Evolutionary conservation across 306 rosid genomes (phyloP).

Genomic region (Castanea mollissima): DNA sequence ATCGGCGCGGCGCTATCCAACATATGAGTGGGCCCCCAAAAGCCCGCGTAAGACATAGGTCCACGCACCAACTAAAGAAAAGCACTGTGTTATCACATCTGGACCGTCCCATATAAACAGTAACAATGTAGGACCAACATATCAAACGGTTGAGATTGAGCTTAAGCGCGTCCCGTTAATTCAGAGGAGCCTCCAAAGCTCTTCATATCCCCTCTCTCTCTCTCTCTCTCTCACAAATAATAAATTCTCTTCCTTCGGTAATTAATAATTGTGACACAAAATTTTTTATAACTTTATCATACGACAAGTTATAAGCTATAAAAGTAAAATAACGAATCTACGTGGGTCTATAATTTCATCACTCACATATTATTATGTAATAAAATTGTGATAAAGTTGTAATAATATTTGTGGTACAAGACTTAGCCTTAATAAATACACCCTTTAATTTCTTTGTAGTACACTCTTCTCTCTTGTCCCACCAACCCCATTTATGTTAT

Average conservation of each 20-base stretch:
- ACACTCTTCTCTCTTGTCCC: background rate
- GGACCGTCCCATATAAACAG: background rate
- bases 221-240: background rate
- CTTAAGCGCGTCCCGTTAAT: background rate
- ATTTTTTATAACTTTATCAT: rapidly evolving
- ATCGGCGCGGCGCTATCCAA: background rate
- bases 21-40: background rate
- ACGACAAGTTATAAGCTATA: rapidly evolving
- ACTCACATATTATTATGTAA: rapidly evolving
- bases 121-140: background rate
- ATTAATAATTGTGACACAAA: too few relatives aligned
- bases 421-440: slow-evolving; percentile 13
- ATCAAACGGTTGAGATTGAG: slow-evolving; percentile 5
- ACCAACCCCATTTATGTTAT: background rate
- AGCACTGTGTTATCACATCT: background rate
- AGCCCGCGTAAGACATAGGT: background rate
- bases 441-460: background rate
- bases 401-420: too few relatives aligned
- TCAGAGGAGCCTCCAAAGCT: slow-evolving; percentile 3
- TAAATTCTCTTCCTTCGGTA: too few relatives aligned
- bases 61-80: background rate
- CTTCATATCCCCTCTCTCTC: background rate
- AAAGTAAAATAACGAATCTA: rapidly evolving
- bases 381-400: too few relatives aligned
- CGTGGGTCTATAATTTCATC: rapidly evolving